Conservation (phyloP, 768 basidiomycete genomes). For the Rhodosporidiobolus sp. region DNA sequence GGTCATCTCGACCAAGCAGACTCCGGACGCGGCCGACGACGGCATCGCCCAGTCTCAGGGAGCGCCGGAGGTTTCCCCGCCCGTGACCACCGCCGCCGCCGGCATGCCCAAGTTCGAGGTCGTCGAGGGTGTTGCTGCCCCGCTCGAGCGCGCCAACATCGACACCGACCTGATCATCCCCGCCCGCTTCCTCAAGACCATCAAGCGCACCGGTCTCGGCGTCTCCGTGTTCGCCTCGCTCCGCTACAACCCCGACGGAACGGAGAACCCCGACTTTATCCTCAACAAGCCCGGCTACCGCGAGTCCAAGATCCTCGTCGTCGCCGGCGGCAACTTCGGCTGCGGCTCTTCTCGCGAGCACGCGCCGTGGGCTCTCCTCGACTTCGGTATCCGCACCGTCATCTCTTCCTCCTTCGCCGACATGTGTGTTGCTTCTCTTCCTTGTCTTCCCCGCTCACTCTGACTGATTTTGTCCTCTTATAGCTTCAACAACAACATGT, state of each 20-base stretch:
- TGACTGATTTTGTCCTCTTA: neutral
- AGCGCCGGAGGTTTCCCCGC: slow-evolving; percentile 41
- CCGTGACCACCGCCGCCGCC: slow-evolving; percentile 38
- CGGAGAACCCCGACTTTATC: slow-evolving; percentile 72
- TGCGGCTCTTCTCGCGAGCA: slow-evolving; percentile 75
- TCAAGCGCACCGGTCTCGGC: slow-evolving; percentile 83
- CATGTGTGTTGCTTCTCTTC: slow-evolving; percentile 51
- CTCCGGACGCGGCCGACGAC: slow-evolving; percentile 34
- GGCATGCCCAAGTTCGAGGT: slow-evolving; percentile 45
- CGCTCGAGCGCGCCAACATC: slow-evolving; percentile 53
- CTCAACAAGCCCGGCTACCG: slow-evolving; percentile 77
- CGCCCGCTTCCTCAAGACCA: slow-evolving; percentile 78
- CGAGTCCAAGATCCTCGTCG: slow-evolving; percentile 72
- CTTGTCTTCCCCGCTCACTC: slow-evolving; percentile 55
- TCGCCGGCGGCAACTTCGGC: slow-evolving; percentile 83
- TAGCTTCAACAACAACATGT: slow-evolving; percentile 57
- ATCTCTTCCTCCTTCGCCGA: slow-evolving; percentile 88
- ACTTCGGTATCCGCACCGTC: slow-evolving; percentile 84
- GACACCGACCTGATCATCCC: slow-evolving; percentile 95
- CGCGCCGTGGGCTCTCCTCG: slow-evolving; percentile 63
- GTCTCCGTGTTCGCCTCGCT: slow-evolving; percentile 77
- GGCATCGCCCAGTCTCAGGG: slow-evolving; percentile 42
- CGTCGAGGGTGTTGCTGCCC: slow-evolving; percentile 43
- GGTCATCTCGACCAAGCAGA: slow-evolving; percentile 22
- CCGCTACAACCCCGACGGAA: slow-evolving; percentile 70